These are phyloP conservation scores for Ogataea ramenticola DNA, from an alignment of 805 yeast species.

Conservation along the genomic window DNA sequence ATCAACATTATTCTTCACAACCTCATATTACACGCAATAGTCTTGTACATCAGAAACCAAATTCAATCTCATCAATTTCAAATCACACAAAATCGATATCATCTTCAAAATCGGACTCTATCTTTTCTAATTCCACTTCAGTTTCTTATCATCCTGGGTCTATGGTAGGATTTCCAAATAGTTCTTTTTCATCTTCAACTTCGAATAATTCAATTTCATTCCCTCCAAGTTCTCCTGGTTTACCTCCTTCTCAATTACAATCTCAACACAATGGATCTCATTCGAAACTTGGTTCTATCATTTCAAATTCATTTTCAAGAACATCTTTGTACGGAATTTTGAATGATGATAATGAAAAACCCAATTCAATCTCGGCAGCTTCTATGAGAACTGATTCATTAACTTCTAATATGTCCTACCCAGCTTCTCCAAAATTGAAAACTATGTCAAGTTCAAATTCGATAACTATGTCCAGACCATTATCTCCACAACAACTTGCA, in stretches of 20 bases:
- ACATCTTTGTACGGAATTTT: background rate
- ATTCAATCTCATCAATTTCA: slow-evolving; percentile 8
- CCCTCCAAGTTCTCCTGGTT: slow-evolving; percentile 26
- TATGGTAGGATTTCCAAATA: slow-evolving; percentile 1
- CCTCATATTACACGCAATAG: background rate
- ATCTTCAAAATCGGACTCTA: slow-evolving; percentile 22
- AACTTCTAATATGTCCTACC: background rate
- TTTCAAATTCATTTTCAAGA: background rate
- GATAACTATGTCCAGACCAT: background rate
- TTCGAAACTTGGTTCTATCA: background rate
- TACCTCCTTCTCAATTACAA: slow-evolving; percentile 2
- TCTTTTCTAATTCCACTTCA: slow-evolving; percentile 19
- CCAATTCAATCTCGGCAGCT: background rate
- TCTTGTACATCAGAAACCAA: slow-evolving; percentile 8
- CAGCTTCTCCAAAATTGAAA: background rate
- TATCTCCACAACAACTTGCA: background rate
- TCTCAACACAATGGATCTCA: background rate
- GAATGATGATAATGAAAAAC: background rate
- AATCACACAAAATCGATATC: background rate
- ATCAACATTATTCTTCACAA: background rate
- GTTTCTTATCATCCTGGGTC: slow-evolving; percentile 4
- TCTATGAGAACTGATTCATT: background rate
- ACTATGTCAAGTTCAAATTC: background rate
- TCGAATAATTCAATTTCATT: background rate
- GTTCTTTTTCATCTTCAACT: slow-evolving; percentile 28